Base-by-base conservation (phyloP, 2,329 filamentous ascomycete species). In the Dactylonectria estremocensis region DNA sequence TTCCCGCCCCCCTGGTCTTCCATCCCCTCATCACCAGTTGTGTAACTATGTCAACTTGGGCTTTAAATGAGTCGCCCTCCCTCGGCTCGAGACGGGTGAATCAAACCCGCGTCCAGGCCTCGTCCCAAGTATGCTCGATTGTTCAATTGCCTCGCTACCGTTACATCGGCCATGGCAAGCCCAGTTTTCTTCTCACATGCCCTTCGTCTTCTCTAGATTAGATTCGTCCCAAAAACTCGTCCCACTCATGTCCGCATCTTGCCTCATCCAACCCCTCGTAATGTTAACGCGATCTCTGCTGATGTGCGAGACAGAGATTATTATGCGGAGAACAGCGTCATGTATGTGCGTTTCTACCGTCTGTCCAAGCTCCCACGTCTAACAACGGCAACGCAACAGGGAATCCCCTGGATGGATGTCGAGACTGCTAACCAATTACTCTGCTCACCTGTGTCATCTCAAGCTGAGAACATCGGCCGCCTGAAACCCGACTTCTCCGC, bases 61-160 rank as follows among this genome's bases (percentile, higher is more conserved):
- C 37, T 33, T 55, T 46, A 22, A 9, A 52, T 50, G 50, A 66
- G 35, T 18, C 33, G 52, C 49, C n/a, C 35, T 56, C 43, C 52
- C 56, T 55, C 22, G 56, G 43, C 43, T 56, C 43, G 45, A 24
- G 48, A 60, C 48, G 28, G 9, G 49, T 57, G 33, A 61, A 65
- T 65, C 63, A 46, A 54, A 55, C 48, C 46, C 62, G 49, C 9
- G 13, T 35, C 63, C 57, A 66, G 57, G 46, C 57, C 57, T 57
- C 33, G 45, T 37, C 35, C 35, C 35, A 43, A 14, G 56, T n/a
- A 56, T 54, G 35, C 37, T 40, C 2, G 11, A 40, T 13, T 40
- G 37, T 40, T 45, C 49, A 35, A 65, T 65, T 50, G 57, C 52
- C 46, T 53, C 31, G 50, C 18, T 48, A 52, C 18, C 57, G 52